Evolutionary conservation across 768 basidiomycete species (phyloP).

Genomic region (Tulasnella calospora): DNA sequence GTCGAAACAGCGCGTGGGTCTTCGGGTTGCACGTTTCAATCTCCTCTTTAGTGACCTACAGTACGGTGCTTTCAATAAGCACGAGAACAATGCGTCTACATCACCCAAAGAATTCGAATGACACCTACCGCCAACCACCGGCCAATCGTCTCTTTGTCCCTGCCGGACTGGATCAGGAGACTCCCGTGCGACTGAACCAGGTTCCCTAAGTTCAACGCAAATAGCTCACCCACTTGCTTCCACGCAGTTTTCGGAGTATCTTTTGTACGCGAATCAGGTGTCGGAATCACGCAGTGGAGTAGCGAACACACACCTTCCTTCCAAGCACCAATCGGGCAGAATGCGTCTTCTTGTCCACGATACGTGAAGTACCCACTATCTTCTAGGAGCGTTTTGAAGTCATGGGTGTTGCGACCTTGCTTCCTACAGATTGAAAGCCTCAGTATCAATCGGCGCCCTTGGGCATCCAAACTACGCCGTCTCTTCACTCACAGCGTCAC

Average conservation of each 20-base stretch:
- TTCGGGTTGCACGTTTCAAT: neutral
- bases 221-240: neutral
- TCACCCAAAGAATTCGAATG: neutral
- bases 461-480: neutral
- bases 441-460: no score
- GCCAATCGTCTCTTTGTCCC: neutral
- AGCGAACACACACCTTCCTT: neutral
- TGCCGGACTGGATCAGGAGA: neutral
- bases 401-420: neutral
- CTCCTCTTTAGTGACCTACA: neutral
- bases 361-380: neutral
- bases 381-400: neutral
- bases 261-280: neutral
- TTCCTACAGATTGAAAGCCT: neutral
- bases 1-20: neutral
- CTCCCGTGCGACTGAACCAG: neutral
- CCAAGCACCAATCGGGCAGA: neutral
- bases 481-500: neutral
- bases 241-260: neutral
- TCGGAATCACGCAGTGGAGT: neutral
- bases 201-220: neutral
- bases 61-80: neutral
- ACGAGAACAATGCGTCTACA: no score
- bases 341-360: neutral
- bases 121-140: slow-evolving; percentile 7